phyloP scores from a whole-genome alignment of 176 grass and related monocot genomes.

The Chrysopogon serrulatus region DNA sequence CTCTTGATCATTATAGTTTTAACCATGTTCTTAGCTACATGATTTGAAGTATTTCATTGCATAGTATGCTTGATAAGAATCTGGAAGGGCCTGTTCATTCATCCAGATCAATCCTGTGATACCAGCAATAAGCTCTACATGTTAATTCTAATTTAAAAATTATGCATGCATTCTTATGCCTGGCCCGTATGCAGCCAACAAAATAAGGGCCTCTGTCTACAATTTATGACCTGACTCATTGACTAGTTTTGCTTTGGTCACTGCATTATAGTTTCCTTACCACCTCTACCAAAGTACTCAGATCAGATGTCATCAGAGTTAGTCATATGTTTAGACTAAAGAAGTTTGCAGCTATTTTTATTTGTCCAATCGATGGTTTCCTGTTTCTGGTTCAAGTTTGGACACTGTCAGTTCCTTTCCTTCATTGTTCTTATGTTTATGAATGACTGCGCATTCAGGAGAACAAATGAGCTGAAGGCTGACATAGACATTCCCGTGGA shows the following conservation, averaged over 20 bases:
- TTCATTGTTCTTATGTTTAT: neutral
- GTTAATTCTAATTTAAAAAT: neutral
- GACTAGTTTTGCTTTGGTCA: neutral
- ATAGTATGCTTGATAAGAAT: neutral
- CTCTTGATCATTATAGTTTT: neutral
- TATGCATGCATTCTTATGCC: neutral
- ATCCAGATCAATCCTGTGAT: neutral
- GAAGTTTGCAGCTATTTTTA: no score
- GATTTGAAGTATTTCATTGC: neutral
- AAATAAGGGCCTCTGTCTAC: neutral
- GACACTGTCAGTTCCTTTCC: neutral
- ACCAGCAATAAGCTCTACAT: neutral
- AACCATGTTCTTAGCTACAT: neutral
- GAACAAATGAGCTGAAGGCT: slow-evolving; percentile 79
- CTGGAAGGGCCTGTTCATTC: neutral
- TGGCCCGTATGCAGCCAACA: neutral
- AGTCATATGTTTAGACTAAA: neutral
- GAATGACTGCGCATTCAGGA: slow-evolving; percentile 46
- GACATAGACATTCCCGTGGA: slow-evolving; percentile 74
- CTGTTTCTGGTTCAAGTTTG: neutral
- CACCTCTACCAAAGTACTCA: neutral
- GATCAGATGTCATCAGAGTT: neutral
- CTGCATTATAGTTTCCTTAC: neutral
- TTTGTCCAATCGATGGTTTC: neutral
- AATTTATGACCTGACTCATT: neutral